Conservation (phyloP, 208 protist species). For the Leishmania gerbilli region DNA sequence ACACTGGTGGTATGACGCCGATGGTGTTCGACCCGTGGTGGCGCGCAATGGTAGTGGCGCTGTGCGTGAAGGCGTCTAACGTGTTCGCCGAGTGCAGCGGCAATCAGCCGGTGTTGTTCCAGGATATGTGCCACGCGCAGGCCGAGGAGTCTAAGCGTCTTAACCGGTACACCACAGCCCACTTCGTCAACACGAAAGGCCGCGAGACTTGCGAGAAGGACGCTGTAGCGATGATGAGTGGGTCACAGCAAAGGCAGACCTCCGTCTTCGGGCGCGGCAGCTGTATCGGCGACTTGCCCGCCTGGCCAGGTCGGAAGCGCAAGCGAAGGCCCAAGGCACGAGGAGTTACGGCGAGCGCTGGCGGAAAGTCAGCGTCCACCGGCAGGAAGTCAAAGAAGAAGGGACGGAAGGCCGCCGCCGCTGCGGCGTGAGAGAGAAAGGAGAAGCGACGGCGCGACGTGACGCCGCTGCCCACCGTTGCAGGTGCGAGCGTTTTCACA, state of each 20-base stretch:
- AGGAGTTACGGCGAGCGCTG: background rate
- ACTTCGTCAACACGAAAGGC: constrained; percentile 28
- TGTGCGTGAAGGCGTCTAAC: constrained; percentile 76
- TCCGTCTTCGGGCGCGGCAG: background rate
- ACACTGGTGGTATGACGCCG: constrained; percentile 42
- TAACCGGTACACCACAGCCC: constrained; percentile 12
- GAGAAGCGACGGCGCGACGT: background rate
- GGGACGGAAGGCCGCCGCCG: background rate
- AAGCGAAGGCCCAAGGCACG: constrained; percentile 4
- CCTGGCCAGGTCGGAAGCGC: background rate
- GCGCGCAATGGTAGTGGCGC: constrained; percentile 80
- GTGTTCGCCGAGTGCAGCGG: constrained; percentile 76
- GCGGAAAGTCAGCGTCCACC: background rate
- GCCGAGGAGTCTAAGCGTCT: constrained; percentile 11
- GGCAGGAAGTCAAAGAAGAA: background rate
- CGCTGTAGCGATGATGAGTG: background rate
- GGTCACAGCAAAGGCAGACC: background rate
- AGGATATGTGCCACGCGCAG: constrained; percentile 1
- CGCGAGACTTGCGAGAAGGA: constrained; percentile 24
- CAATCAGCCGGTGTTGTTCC: constrained; percentile 29
- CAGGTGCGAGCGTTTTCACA: background rate
- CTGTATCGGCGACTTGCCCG: background rate
- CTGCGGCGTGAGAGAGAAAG: background rate
- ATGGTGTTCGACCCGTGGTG: constrained; percentile 90
- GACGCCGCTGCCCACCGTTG: background rate